Base-by-base conservation (phyloP, 106 monocot species). In the Dioscorea zingiberensis region DNA sequence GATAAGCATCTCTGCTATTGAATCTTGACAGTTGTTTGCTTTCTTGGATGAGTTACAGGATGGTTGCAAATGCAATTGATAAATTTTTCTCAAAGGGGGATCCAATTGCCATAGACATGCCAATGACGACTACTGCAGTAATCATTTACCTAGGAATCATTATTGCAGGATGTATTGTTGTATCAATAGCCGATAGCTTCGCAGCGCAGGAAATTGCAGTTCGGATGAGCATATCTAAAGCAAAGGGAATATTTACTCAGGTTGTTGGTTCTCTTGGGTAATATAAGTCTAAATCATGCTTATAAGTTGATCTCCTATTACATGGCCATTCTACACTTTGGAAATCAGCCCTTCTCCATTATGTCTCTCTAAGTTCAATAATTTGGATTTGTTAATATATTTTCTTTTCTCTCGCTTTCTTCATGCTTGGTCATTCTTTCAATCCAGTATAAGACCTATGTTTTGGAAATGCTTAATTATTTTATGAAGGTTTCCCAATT, bases 141-240 rank as follows among this genome's bases (percentile, higher is more conserved):
- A 79, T 88, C 68, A 91, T 95, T 76, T 95, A 95, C 65, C 73
- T 95, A 5, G 95, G 87, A 25, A 85, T 88, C 59, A 78, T 95
- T 58, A 72, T 95, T 59, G 82, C 76, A 68, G 95, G 95, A 23
- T 88, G 58, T 85, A 78, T 87, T 73, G 95, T 95, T 68, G 95
- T 95, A 26, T 88, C 95, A 29, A 91, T 95, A 76, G 95, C 95
- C 66, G 95, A 95, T 44, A 95, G 95, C 76, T 95, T 91, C 77
- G 76, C 87, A 58, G 76, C 78, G 29, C 80, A 85, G 13, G 95
- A 95, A 71, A 85, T 95, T 75, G 85, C 80, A 59, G 81, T 71
- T 71, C 84, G 94, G 14, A 79, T 94, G 70, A 76, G 64, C 17
- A 74, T 94, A 19, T 83, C 91, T 54, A 87, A 85, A 69, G 94